Evolutionary conservation across 768 basidiomycete genomes (phyloP), one percentile per base, ranked within the genome.

Genomic region (Termitomyces sp.): DNA sequence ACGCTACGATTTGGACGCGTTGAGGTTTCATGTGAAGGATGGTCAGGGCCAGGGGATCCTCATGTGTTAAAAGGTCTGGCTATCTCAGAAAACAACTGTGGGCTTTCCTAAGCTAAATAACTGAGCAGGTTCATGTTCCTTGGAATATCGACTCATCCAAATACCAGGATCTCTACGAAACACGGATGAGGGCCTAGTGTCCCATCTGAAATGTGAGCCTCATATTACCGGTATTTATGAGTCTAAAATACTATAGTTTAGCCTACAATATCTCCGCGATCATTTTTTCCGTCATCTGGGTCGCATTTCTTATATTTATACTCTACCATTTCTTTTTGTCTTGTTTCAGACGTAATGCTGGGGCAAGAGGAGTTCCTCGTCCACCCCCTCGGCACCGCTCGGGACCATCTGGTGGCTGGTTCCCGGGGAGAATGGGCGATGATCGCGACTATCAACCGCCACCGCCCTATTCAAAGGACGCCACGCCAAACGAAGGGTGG

Each of bases 1-100:
- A 75, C 84, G 9, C 69, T 96, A 54, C 81, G 94, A 18, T 88
- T 98, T 55, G 95, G 95, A 16, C 81, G 83, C 61, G 87, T 96
- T 0, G 84, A 90, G 62, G 81, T 98, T 1, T 87, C 85, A 18
- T 98, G 95, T 64, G 95, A 98, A 75, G 95, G 95, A 24, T 98
- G 90, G 88, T 83, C 80, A 39, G 74, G 78, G 32, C 82, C 92
- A 4, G 93, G 91, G 0, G 95, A 98, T 72, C 78, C 83, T 1
- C 83, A 86, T 69, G 90, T 98, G 14, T 70, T 96, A 60, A 91
- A 92, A 77, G 94, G 94, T 88, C 37, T 34, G 72, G 61, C 22
- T 18, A 42, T 59, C 26, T 51, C 55, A 29, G 26, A 27, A 4
- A 13, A 27, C 7, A 32, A 24, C 31, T 13, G 13, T 26, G 53